Base-by-base conservation (phyloP, 1,139 yeast genomes). In the Hansenula sp. region DNA sequence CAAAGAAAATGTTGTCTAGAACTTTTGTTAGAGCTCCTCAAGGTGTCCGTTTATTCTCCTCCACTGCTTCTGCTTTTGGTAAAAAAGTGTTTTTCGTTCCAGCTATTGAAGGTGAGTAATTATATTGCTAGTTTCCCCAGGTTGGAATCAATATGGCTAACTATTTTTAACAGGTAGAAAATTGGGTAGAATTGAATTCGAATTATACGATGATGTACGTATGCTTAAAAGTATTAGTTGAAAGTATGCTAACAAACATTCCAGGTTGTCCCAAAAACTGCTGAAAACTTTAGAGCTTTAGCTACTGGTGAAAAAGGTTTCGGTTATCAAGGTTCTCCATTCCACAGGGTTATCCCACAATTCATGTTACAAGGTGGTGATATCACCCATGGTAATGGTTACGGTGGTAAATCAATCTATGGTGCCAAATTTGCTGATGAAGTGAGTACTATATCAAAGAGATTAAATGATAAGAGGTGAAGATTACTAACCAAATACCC, bases 331-430 rank as follows among this genome's bases (percentile, higher is more conserved):
- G 81, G 78, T 59, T 88, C 97, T 44, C 71, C 82, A 59, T 92
- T 92, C 95, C 98, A 92, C 90, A 83, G 98, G 75, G 96, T 92
- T 55, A 92, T 92, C 62, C 97, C 97, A 60, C 82, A 86, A 63
- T 92, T 92, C 79, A 92, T 92, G 98, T 77, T 90, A 69, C 98
- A 92, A 76, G 97, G 97, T 74, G 98, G 98, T 81, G 97, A 89
- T 71, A 87, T 89, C 82, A 89, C 92, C 69, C 76, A 82, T 66
- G 88, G 88, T 66, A 82, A 85, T 73, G 97, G 98, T 71, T 87
- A 95, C 60, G 98, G 97, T 70, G 98, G 98, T 69, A 89, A 89
- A 78, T 88, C 97, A 59, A 92, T 92, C 79, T 92, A 92, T 78
- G 97, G 97, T 64, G 82, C 79, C 61, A 84, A 82, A 73, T 92